Evolutionary conservation across 2,329 filamentous ascomycete genomes (phyloP).

Genomic region (Neonectria sp.): DNA sequence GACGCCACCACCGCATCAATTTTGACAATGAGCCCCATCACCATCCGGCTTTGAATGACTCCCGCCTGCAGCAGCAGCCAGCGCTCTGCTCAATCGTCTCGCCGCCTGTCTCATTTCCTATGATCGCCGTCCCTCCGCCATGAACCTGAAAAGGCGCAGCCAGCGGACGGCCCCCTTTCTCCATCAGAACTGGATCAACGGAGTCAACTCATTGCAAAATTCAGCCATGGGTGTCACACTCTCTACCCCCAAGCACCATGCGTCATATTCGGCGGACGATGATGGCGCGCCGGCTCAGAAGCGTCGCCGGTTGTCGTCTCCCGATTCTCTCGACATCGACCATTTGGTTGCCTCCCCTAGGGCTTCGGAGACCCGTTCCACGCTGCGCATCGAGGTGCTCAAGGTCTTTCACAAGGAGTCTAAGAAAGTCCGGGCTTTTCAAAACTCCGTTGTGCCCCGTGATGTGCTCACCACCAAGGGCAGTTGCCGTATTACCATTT

Average conservation of each 20-base stretch:
- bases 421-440: conserved; percentile 52
- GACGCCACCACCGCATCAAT: conserved; percentile 36
- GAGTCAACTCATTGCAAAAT: conserved; percentile 60
- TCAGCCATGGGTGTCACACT: conserved; percentile 57
- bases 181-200: conserved; percentile 68
- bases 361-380: conserved; percentile 54
- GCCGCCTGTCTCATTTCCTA: conserved; percentile 42
- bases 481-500: conserved; percentile 56
- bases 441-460: conserved; percentile 48
- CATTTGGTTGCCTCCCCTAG: conserved; percentile 51
- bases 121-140: conserved; percentile 58
- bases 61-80: conserved; percentile 24
- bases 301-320: conserved; percentile 64
- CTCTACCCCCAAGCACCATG: conserved; percentile 51
- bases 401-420: conserved; percentile 67
- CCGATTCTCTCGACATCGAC: conserved; percentile 52
- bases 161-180: conserved; percentile 68
- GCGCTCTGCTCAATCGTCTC: conserved; percentile 31
- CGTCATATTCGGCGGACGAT: conserved; percentile 53
- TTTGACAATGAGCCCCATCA: conserved; percentile 42
- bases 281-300: conserved; percentile 61
- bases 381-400: conserved; percentile 67
- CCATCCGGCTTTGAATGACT: conserved; percentile 41
- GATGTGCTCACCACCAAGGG: conserved; percentile 53
- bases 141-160: conserved; percentile 64